Evolutionary conservation across 257 asterid species (phyloP), one percentile per base, ranked within the genome.

Genomic region (Nicotiana noctiflora): DNA sequence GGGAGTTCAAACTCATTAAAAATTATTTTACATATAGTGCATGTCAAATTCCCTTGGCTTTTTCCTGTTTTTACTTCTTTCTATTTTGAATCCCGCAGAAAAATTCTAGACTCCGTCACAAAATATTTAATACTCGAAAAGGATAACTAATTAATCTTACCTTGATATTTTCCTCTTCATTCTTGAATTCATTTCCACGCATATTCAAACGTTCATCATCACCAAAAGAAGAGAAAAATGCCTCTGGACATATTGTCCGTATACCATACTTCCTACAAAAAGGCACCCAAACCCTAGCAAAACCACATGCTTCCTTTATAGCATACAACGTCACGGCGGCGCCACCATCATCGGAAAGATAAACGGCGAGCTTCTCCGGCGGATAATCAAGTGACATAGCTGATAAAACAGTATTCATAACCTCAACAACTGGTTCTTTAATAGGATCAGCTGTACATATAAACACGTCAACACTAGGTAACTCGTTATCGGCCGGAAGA

Each of bases 331-430:
- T 91, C 89, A 86, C 89, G 77, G 89, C 89, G 5, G 95, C 92
- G 23, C 94, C 98, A 15, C 95, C 97, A 1, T 93, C 98, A 18
- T 93, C 97, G 10, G 97, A 91, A 67, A 93, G 83, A 85, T 91
- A 93, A 66, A 93, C 94, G 15, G 95, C 90, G 70, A 93, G 92
- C 52, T 92, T 92, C 62, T 90, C 90, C 79, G 87, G 53, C 53
- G 97, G 97, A 80, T 93, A 93, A 60, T 91, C 98, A 51, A 93
- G 46, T 74, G 97, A 90, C 95, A 91, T 90, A 32, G 98, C 94
- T 13, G 98, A 91, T 67, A 93, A 6, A 21, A 93, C 94, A 75
- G 98, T 93, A 84, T 93, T 93, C 94, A 93, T 93, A 82, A 93
- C 97, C 84, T 89, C 95, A 57, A 90, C 85, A 85, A 91, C 95